Evolutionary conservation across 495 filamentous ascomycete species (phyloP), one percentile per base, ranked within the genome.

Genomic region (Aspergillus kassunensis): DNA sequence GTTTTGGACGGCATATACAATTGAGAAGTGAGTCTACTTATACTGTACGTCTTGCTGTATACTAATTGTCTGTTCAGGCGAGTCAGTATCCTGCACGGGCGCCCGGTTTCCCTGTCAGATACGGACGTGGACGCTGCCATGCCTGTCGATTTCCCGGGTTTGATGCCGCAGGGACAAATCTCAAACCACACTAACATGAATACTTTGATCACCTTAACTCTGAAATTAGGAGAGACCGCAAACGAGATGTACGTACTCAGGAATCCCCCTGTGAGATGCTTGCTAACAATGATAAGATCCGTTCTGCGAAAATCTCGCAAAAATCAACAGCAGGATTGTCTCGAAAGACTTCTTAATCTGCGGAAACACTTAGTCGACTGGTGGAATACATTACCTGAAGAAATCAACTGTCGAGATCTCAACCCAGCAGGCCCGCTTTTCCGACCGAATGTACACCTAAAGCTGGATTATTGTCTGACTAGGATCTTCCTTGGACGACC

Each of bases 1-100:
- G 4, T 79, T 77, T 55, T 79, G 76, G 76, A 79, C 72, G 6
- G 67, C 72, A 3, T 78, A 76, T 49, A 77, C 74, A 0, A 73
- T 79, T 39, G 76, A 79, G 44, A 76, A 72, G 72, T 74, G 53
- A 42, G 66, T 25, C 39, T 12, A 50, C 18, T 2, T 30, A 1
- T 15, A 11, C 10, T 19, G 18, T 35, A 19, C 5, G 34, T 7
- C 6, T 1, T 11, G 19, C 31, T n/a, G 37, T 6, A 16, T 56
- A 13, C 64, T 70, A 41, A 67, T 50, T 15, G 9, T 31, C 39
- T 25, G 9, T 6, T 18, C 20, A 67, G 64, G 25, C 65, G 70
- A 30, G 66, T 72, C 19, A 72, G 70, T 40, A 77, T 77, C 40
- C 66, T 78, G 9, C 74, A 79, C 44, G 76, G 76, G 18, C 60